Conservation (phyloP, 169 alveolate genomes). For the Toxoplasma gondii region DNA sequence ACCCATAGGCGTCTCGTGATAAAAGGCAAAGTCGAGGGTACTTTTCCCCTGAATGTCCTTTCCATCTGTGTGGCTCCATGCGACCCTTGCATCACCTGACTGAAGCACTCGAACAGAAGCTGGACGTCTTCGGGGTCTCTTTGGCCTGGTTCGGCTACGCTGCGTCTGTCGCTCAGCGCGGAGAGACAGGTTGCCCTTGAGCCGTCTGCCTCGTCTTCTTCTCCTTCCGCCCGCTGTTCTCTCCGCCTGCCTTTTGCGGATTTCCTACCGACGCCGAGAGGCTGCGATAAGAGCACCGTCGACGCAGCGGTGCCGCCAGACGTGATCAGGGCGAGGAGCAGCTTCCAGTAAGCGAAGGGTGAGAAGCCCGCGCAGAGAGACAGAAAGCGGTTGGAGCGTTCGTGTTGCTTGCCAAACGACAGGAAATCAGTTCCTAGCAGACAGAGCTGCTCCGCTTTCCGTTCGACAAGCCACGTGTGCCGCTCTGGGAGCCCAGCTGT, state of each 20-base stretch:
- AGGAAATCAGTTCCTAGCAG: not conserved
- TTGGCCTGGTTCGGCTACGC: not conserved
- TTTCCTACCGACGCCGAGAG: not conserved
- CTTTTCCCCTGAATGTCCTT: too few species aligned
- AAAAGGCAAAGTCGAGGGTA: too few species aligned
- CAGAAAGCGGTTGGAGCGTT: not conserved
- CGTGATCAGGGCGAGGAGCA: conserved; percentile 4
- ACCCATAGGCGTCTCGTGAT: too few species aligned
- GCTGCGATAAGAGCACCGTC: not conserved
- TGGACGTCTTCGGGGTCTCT: not conserved
- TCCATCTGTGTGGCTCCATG: too few species aligned
- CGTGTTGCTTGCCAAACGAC: not conserved
- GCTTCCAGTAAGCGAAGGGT: not conserved
- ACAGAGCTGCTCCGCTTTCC: conserved; percentile 9
- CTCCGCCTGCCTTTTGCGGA: not conserved
- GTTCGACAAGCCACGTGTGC: not conserved
- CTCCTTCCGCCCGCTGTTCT: not conserved
- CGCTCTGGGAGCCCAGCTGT: not conserved
- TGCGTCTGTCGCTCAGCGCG: not conserved
- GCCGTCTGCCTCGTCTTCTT: not conserved
- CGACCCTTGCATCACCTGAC: not conserved
- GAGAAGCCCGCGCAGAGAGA: not conserved
- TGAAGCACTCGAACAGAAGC: not conserved
- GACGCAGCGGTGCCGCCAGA: not conserved
- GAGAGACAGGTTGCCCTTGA: too few species aligned